Evolutionary conservation across 257 asterid genomes (phyloP).

Genomic region (Solanum tarapatanum): DNA sequence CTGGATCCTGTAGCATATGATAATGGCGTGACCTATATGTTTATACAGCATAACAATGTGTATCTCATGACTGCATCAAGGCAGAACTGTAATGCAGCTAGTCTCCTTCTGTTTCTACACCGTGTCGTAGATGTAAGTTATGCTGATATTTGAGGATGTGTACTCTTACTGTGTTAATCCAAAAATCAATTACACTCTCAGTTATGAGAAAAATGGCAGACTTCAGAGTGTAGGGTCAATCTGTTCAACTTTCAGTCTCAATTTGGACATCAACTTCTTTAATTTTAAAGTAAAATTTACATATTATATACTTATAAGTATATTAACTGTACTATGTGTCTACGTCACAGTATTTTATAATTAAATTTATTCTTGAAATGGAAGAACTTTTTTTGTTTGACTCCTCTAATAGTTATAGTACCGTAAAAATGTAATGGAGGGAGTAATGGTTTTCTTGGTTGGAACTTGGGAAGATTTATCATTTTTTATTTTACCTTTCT

Average conservation of each 20-base stretch:
- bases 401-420: neutral
- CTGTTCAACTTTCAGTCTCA: neutral
- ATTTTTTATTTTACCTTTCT: neutral
- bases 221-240: neutral
- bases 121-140: slow-evolving; percentile 93
- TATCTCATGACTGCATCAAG: slow-evolving; percentile 96
- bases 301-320: neutral
- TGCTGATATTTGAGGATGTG: slow-evolving; percentile 4
- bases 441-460: neutral
- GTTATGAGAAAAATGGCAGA: neutral
- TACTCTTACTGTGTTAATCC: neutral
- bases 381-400: neutral
- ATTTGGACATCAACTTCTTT: neutral
- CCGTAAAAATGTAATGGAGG: neutral
- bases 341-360: neutral
- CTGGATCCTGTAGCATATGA: slow-evolving; percentile 93
- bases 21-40: slow-evolving; percentile 90
- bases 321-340: neutral
- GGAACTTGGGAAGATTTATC: neutral
- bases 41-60: slow-evolving; percentile 90
- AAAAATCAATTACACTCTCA: neutral
- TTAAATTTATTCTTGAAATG: neutral
- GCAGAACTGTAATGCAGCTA: slow-evolving; percentile 98
- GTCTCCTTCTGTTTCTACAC: slow-evolving; percentile 91
- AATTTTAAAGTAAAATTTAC: neutral